Conservation (phyloP, 345 rosid species). For the Brassica carinata region DNA sequence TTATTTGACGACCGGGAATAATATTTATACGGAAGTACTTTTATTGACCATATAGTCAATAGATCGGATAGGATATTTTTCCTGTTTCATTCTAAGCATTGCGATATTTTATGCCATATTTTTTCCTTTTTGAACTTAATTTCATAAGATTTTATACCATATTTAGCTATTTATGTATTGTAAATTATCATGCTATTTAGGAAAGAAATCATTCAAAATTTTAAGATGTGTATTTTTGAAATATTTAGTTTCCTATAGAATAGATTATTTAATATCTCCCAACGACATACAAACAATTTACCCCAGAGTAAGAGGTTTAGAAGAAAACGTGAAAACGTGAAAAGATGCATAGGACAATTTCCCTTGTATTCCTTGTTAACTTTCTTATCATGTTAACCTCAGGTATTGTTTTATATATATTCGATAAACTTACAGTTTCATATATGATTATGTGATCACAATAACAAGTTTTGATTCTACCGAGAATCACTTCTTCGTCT, state of each 20-base stretch:
- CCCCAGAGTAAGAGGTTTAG: neutral
- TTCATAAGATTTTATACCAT: neutral
- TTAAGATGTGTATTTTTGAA: neutral
- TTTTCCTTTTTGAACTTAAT: no score
- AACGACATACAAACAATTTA: neutral
- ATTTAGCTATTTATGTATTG: neutral
- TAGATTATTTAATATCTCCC: neutral
- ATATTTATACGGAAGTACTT: neutral
- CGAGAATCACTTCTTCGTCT: neutral
- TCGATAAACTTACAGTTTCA: neutral
- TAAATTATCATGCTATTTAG: neutral
- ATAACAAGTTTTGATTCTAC: neutral
- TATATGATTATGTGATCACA: neutral
- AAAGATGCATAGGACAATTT: conserved; percentile 10
- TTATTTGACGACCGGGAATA: neutral
- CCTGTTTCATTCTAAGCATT: neutral
- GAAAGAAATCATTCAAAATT: neutral
- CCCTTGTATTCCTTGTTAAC: conserved; percentile 4
- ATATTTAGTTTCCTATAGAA: neutral
- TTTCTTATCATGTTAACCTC: conserved; percentile 16
- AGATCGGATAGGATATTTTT: neutral
- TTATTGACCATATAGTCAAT: neutral
- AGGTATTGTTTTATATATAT: conserved; percentile 13
- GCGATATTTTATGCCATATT: neutral
- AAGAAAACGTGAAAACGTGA: conserved; percentile 2